Evolutionary conservation across 2,329 filamentous ascomycete genomes (phyloP).

Genomic region (Arachnomyces sp.): DNA sequence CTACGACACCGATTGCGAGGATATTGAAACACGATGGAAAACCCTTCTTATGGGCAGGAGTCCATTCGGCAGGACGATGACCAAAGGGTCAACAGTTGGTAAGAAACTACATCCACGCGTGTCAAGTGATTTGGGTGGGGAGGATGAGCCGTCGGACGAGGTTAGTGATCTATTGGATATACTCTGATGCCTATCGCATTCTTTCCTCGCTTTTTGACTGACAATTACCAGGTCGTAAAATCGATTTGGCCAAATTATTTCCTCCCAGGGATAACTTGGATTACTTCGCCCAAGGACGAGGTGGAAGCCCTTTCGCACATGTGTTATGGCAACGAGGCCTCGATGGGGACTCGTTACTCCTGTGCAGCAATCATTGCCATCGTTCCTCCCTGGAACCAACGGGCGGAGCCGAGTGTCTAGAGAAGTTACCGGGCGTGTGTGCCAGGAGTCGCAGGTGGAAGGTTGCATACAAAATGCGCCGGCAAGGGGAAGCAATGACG

Average conservation of each 20-base stretch:
- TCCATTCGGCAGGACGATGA: neutral
- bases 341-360: constrained; percentile 13
- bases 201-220: neutral
- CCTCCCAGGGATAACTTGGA: constrained; percentile 17
- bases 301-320: constrained; percentile 16
- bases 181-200: no score
- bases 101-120: neutral
- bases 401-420: no score
- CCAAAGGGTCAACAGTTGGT: neutral
- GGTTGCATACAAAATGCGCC: no score
- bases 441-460: no score
- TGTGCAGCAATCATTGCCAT: constrained; percentile 17
- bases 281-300: constrained; percentile 13
- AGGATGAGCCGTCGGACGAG: neutral
- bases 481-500: no score
- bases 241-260: constrained; percentile 8
- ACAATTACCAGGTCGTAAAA: constrained; percentile 4
- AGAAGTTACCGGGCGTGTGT: no score
- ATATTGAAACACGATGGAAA: constrained; percentile 1
- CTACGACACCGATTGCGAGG: neutral
- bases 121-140: neutral
- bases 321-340: constrained; percentile 18
- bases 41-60: neutral
- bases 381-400: constrained; percentile 15
- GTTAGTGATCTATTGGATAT: no score